Percentiles rank a stretch among this genome's conserved stretches.
phyloP scores from a whole-genome alignment of 352 stramenopile genomes.

The Elongisporangium undulatum region DNA sequence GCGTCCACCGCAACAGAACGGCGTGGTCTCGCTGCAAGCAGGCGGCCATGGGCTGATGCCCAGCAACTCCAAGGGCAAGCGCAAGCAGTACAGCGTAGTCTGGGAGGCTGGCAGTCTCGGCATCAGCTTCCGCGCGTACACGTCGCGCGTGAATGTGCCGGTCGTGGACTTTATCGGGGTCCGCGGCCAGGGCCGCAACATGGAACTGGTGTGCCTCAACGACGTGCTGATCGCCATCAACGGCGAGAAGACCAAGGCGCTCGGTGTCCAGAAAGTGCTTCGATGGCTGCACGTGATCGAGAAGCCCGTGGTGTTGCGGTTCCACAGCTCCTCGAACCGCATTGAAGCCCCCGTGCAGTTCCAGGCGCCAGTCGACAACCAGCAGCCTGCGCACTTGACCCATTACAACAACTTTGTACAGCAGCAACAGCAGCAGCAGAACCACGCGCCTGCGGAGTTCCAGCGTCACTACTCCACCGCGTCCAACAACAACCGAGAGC shows the following conservation, averaged over 20 bases:
- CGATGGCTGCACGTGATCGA: conserved; percentile 73
- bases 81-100: conserved; percentile 71
- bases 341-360: conserved; percentile 11
- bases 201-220: conserved; percentile 75
- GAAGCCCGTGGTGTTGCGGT: conserved; percentile 70
- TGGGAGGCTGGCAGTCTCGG: conserved; percentile 68
- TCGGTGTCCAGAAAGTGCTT: conserved; percentile 73
- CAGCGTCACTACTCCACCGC: background rate
- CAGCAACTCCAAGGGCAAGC: conserved; percentile 3
- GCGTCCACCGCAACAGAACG: conserved; percentile 5
- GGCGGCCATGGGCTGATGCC: background rate
- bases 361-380: background rate
- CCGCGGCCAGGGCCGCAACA: conserved; percentile 56
- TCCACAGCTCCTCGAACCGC: conserved; percentile 73
- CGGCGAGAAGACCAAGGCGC: conserved; percentile 66
- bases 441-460: background rate
- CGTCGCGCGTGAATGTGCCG: conserved; percentile 59
- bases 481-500: background rate
- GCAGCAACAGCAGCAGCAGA: background rate
- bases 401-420: background rate
- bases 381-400: background rate
- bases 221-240: conserved; percentile 82
- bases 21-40: background rate
- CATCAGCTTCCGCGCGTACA: conserved; percentile 72
- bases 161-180: conserved; percentile 64